Evolutionary conservation across 2,329 filamentous ascomycete species (phyloP), one percentile per base, ranked within the genome.

Genomic region (Colletotrichum eleusines): DNA sequence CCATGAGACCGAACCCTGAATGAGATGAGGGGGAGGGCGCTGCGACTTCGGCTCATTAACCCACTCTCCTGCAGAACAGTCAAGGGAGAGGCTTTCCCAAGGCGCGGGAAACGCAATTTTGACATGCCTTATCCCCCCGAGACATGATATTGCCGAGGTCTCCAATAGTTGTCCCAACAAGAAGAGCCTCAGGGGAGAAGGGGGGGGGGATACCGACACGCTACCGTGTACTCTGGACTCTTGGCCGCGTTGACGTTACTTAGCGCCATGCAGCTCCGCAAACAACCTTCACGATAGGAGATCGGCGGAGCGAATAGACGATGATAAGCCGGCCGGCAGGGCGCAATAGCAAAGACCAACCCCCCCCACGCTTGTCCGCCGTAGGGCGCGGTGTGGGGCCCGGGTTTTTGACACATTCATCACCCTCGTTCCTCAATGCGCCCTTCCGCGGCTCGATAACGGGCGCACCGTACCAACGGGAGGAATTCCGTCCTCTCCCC

Each of bases 331-430:
- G 31, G 53, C 53, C n/a, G n/a, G n/a, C n/a, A n/a, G 7, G 16
- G 33, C 33, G 12, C 31, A 16, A 53, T 42, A 46, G 44, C 3
- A 12, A 46, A 23, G n/a, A n/a, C n/a, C 1, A 42, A 8, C 16
- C 3, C n/a, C 18, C 35, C 42, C 31, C 51, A 63, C 23, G 8
- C 44, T 58, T 48, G 51, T 71, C 64, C 16, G 40, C 53, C 58
- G 40, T 20, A 71, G 64, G 69, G 69, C 69, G 69, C 65, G 38
- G 44, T 48, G 69, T 53, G 48, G 60, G 44, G 38, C 18, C 26
- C 23, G 16, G 28, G 4, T 12, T 33, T 50, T 64, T 69, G 51
- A 60, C 65, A 54, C 51, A 33, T 50, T 9, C n/a, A n/a, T n/a
- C n/a, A n/a, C 14, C 6, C 58, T 18, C 9, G n/a, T n/a, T n/a